Evolutionary conservation across 2,329 filamentous ascomycete species (phyloP), one percentile per base, ranked within the genome.

Genomic region (Tolypocladium cylindrosporum): DNA sequence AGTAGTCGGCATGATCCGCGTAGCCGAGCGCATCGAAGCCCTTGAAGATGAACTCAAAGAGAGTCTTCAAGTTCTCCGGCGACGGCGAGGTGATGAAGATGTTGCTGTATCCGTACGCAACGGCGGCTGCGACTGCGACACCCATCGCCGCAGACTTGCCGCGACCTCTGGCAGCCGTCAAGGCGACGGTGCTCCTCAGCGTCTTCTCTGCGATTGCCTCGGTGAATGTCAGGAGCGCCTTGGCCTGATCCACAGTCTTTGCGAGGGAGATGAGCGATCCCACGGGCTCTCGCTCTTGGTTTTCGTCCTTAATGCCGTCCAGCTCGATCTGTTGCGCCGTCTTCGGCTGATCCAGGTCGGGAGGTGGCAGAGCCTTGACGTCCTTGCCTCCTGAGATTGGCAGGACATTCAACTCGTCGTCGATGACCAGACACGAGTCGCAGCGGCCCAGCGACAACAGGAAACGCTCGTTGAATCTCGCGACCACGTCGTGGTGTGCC

Each of bases 1-100:
- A 95, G 75, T 99, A 99, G 70, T 99, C 94, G 65, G 91, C 86
- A 69, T 99, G 94, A 66, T 99, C 94, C 62, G 91, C 85, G 68
- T 99, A 99, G 39, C 88, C 90, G 36, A 99, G 80, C 13, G 92
- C 90, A 71, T 99, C 94, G 67, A 99, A 99, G 0, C 92, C 94
- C 72, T 97, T 97, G 80, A 99, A 97, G 21, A 99, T 84, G 67
- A 99, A 99, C 68, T 99, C 92, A 70, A 99, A 99, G 9, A 99
- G 79, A 0, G 94, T 99, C 77, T 97, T 99, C 80, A 99, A 80
- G 75, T 99, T 99, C 75, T 99, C 95, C 0, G 94, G 94, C 61
- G 91, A 97, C 0, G 93, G 93, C 1, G 93, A 97, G 1, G 94
- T 99, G 70, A 99, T 96, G 75, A 99, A 99, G 67, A 99, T 96